phyloP scores from a whole-genome alignment of 2,329 filamentous ascomycete species.

The Botrytis fragariae region DNA sequence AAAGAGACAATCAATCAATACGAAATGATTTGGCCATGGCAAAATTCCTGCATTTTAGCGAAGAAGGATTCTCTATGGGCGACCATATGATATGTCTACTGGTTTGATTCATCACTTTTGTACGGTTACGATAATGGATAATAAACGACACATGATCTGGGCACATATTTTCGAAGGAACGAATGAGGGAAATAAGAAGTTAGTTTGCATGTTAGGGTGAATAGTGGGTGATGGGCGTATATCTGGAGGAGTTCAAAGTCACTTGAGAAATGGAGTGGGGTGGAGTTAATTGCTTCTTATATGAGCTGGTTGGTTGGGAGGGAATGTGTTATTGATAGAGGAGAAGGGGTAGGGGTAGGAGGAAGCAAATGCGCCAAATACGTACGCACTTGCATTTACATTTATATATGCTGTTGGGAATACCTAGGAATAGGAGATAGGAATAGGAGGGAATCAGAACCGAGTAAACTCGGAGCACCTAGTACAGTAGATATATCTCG shows the following conservation, averaged over 20 bases:
- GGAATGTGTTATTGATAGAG: neutral
- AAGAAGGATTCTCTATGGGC: conserved; percentile 1
- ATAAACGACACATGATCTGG: neutral
- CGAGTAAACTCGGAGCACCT: neutral
- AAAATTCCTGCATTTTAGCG: conserved; percentile 13
- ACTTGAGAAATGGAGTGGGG: neutral
- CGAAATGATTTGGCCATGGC: neutral
- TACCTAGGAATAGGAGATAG: neutral
- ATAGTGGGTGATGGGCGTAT: neutral
- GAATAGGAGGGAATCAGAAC: neutral
- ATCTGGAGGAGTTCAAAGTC: neutral
- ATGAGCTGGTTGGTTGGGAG: neutral
- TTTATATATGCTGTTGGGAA: neutral
- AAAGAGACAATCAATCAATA: neutral
- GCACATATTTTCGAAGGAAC: neutral
- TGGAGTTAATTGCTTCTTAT: conserved; percentile 11
- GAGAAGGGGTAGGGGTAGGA: neutral
- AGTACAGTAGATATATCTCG: neutral
- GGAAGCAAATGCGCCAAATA: neutral
- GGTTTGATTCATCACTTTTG: neutral
- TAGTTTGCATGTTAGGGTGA: neutral
- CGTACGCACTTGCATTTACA: neutral
- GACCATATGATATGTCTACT: neutral
- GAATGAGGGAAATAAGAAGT: neutral
- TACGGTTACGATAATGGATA: conserved; percentile 12